These are phyloP conservation scores for Rubia peregrina DNA, from an alignment of 305 asterid species.

Conservation along the genomic window DNA sequence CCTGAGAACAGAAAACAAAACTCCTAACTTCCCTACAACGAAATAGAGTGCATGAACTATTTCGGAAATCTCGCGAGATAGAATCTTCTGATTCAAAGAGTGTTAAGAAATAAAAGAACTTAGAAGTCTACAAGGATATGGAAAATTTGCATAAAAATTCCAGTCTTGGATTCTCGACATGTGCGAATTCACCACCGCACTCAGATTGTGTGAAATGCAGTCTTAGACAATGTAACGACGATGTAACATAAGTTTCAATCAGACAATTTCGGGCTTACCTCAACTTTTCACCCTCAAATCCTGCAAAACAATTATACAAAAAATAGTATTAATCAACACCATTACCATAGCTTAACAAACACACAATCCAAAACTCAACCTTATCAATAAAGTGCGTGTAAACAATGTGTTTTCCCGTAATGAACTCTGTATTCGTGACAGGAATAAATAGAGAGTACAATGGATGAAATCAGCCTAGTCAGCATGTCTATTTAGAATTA, in stretches of 20 bases:
- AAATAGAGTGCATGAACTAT: not conserved
- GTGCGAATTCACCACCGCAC: not conserved
- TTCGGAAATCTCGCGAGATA: not conserved
- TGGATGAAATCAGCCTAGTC: too few relatives aligned
- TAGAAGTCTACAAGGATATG: not conserved
- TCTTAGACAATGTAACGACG: not conserved
- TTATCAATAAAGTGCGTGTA: not conserved
- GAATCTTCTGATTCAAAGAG: not conserved
- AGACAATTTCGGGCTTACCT: slow-evolving; percentile 28
- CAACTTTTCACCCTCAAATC: slow-evolving; percentile 46
- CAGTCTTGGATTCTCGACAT: not conserved
- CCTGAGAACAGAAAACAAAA: not conserved
- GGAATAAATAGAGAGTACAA: too few relatives aligned
- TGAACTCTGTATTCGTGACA: too few relatives aligned
- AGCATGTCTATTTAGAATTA: too few relatives aligned
- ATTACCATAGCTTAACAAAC: not conserved
- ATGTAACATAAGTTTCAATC: not conserved
- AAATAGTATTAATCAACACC: not conserved
- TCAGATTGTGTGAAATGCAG: not conserved
- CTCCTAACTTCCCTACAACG: not conserved
- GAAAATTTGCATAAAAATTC: not conserved
- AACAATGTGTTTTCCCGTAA: too few relatives aligned
- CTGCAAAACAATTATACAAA: slow-evolving; percentile 25
- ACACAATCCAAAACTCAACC: not conserved
- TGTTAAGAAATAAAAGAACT: not conserved